Base-by-base conservation (phyloP, 306 rosid genomes). In the Quercus gilva region DNA sequence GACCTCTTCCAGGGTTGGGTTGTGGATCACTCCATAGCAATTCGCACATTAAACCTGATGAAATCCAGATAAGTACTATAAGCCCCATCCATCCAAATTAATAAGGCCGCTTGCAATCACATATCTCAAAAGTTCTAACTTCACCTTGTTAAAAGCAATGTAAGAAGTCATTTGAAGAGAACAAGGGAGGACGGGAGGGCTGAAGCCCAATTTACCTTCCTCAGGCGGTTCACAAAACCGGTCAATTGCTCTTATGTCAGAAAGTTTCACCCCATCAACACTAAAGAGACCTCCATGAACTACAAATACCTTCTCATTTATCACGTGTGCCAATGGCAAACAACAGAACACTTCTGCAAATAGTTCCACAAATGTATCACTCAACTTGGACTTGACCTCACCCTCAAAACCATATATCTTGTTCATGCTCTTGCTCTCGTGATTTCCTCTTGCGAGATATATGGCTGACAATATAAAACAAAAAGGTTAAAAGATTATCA, bases 381-480 rank as follows among this genome's bases (percentile, higher is more conserved):
- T 96, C 82, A 96, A 85, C 85, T 96, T 96, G 2, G 96, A 89
- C 77, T 95, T 94, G 77, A 96, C 98, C 82, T 96, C 99, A 1
- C 99, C 99, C 91, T 96, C 99, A 82, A 96, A 96, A 76, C 99
- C 99, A 87, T 96, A 96, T 78, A 96, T 96, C 90, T 94, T 96
- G 85, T 96, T 96, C 99, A 96, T 96, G 94, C 97, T 88, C 92
- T 91, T 96, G 89, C 98, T 96, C 86, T 96, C 99, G 7, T 96
- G 99, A 82, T 96, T 96, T 82, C 99, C 99, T 78, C 99, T 89
- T 61, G 98, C 93, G 71, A 96, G 91, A 81, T 96, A 83, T 83
- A 96, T 90, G 35, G 98, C 99, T 95, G 98, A 81, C 79, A 90
- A 79, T 31, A 79, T 31, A 3, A 59, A 26, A 78, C 10, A 18